A percentile compares a stretch with the other conserved stretches of the same genome.
Conservation (phyloP, 2,329 filamentous ascomycete genomes). For the Diaporthe destruens region DNA sequence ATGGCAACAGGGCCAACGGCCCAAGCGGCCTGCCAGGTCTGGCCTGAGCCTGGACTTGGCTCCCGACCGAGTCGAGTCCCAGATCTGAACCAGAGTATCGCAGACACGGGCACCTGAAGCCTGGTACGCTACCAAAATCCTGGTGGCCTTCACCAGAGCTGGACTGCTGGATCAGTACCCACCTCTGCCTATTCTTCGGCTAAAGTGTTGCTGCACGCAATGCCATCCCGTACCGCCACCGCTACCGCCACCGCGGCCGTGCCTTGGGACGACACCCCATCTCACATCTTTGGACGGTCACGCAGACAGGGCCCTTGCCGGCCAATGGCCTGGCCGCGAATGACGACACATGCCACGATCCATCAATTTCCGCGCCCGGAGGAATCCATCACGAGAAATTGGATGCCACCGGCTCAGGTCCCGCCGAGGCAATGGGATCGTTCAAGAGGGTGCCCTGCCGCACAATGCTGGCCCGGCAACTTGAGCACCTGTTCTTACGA, state of each 20-base stretch:
- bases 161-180: conserved; percentile 14
- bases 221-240: conserved; percentile 26
- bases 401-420: conserved; percentile 28
- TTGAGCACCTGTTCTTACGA: neutral
- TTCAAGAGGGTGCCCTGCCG: conserved; percentile 31
- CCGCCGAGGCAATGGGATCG: conserved; percentile 33
- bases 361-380: conserved; percentile 34
- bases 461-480: conserved; percentile 21
- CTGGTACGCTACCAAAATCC: conserved; percentile 7
- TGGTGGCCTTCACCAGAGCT: conserved; percentile 14
- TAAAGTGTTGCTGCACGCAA: conserved; percentile 31
- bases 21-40: neutral
- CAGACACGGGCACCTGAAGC: neutral
- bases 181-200: conserved; percentile 34
- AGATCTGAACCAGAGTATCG: conserved; percentile 6
- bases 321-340: conserved; percentile 27
- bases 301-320: conserved; percentile 26
- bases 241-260: conserved; percentile 4
- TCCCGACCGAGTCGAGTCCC: neutral
- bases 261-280: conserved; percentile 34
- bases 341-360: conserved; percentile 33
- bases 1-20: neutral
- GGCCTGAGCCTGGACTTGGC: neutral
- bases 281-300: conserved; percentile 34
- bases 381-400: conserved; percentile 35